phyloP scores from a whole-genome alignment of 257 asterid genomes.

The Misopates orontium region DNA sequence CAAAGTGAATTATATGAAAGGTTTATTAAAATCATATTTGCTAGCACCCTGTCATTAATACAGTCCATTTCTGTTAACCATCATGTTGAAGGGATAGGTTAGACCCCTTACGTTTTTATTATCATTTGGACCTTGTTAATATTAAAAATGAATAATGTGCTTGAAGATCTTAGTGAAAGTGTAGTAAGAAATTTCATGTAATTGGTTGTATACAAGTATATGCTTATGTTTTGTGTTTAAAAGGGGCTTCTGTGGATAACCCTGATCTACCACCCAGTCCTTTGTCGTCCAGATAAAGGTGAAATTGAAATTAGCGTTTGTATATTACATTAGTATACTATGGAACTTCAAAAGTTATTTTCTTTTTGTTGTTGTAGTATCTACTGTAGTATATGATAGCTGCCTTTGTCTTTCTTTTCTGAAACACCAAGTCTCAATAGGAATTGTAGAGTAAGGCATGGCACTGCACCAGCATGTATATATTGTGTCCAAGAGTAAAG shows the following conservation, averaged over 20 bases:
- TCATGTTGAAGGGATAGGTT: background rate
- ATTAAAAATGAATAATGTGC: background rate
- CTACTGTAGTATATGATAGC: background rate
- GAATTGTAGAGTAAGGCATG: too few relatives aligned
- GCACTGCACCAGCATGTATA: too few relatives aligned
- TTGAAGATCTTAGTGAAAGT: too few relatives aligned
- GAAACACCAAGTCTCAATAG: too few relatives aligned
- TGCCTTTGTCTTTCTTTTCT: too few relatives aligned
- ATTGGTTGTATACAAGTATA: background rate
- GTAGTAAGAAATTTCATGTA: background rate
- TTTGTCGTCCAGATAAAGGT: background rate
- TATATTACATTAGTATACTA: background rate
- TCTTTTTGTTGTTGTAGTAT: background rate
- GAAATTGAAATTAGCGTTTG: background rate
- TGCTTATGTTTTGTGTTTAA: background rate
- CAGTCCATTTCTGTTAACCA: background rate
- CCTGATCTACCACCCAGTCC: background rate
- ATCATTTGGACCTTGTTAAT: background rate
- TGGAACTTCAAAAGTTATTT: background rate
- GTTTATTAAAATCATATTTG: background rate
- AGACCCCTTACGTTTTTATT: background rate
- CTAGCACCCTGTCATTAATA: background rate
- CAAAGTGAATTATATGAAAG: background rate
- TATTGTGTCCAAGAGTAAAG: too few relatives aligned
- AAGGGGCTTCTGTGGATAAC: background rate